Base-by-base conservation (phyloP, 768 basidiomycete genomes). In the Lyophyllum atratum region DNA sequence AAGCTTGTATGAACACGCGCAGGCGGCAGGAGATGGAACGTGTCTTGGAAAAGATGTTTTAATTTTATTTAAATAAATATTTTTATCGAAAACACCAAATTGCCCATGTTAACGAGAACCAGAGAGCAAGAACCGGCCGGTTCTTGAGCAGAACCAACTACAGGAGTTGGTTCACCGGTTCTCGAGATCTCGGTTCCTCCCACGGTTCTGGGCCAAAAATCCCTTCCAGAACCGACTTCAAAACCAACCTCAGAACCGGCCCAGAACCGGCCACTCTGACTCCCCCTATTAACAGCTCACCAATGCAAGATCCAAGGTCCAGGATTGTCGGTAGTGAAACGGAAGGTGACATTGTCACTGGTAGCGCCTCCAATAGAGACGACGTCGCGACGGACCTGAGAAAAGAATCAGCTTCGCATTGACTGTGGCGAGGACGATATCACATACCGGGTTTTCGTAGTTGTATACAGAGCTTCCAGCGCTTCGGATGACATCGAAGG, bases 341-440 rank as follows among this genome's bases (percentile, higher is more conserved):
- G 58, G 28, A 59, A 55, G 11, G 58, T 59, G 24, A 46, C 45
- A 42, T 59, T 59, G 24, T 54, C 52, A 15, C 29, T 45, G 21
- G 40, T 37, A 3, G 28, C 11, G 0, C n/a, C 22, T 12, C 58
- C 58, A 9, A 49, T 55, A 8, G 42, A 49, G 45, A 59, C 58
- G 21, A 55, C 54, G 42, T 59, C 58, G 7, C 58, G 53, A 33
- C 77, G 69, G 71, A 80, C 72, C 56, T 57, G 52, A n/a, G 5
- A 17, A n/a, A 11, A 8, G 17, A 19, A 0, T 45, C 21, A 22
- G 11, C 15, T 39, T n/a, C n/a, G 19, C 7, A 3, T 11, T 3
- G 11, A 9, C 15, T 14, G 17, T 26, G 6, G 46, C 12, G 12
- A 22, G 25, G 10, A 4, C 1, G 22, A 6, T 26, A 37, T 44